phyloP scores from a whole-genome alignment of 2,329 filamentous ascomycete genomes.

The Chaetomium sp. region DNA sequence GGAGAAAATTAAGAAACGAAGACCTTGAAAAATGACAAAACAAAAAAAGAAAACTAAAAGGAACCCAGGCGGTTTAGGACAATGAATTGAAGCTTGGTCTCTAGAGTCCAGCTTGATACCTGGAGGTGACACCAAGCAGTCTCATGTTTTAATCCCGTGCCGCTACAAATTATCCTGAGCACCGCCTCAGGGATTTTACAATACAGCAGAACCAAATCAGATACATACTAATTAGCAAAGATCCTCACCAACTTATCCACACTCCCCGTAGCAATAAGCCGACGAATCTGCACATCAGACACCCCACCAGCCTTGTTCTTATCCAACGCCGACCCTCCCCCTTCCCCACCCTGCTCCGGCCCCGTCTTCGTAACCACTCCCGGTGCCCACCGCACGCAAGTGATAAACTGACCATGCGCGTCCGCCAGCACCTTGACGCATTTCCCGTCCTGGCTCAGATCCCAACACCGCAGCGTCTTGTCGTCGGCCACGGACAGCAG shows the following conservation, averaged over 20 bases:
- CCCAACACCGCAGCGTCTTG: conserved; percentile 90
- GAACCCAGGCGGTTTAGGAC: too few species aligned
- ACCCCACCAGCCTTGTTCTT: conserved; percentile 41
- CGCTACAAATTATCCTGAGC: too few species aligned
- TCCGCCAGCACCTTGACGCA: conserved; percentile 77
- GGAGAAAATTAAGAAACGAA: too few species aligned
- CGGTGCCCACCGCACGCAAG: conserved; percentile 81
- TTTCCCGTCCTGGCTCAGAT: conserved; percentile 81
- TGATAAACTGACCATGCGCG: conserved; percentile 78
- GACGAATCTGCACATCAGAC: conserved; percentile 59
- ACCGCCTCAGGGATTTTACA: too few species aligned
- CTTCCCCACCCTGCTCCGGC: conserved; percentile 35
- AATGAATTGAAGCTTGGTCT: too few species aligned
- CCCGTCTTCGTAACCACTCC: conserved; percentile 57
- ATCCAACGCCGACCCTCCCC: conserved; percentile 16
- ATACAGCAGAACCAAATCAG: too few species aligned
- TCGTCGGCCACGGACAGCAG: conserved; percentile 81
- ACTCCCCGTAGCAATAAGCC: conserved; percentile 82
- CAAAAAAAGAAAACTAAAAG: too few species aligned
- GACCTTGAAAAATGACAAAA: too few species aligned
- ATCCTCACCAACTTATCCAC: conserved; percentile 69
- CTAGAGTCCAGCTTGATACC: too few species aligned
- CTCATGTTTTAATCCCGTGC: too few species aligned
- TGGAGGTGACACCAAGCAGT: too few species aligned
- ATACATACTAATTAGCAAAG: conserved; percentile 50